Evolutionary conservation across 2,329 filamentous ascomycete genomes (phyloP), one percentile per base, ranked within the genome.

Genomic region (Fusarium zealandicum): DNA sequence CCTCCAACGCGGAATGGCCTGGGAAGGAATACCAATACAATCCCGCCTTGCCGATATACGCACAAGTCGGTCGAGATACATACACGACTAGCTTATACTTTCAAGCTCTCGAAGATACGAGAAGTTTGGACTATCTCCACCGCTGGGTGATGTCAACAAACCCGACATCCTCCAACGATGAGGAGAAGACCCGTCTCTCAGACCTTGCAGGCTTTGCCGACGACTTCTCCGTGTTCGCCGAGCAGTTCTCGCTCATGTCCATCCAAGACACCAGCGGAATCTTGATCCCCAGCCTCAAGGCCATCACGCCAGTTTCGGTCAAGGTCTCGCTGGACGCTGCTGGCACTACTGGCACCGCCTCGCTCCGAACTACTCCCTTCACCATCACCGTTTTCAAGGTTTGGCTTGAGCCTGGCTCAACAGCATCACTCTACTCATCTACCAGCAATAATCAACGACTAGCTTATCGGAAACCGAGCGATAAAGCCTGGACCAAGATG

Each of bases 41-140:
- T 3, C 54, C 57, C 5, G n/a, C n/a, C 3, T 13, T 50, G 6
- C 58, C 58, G 6, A 45, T 59, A 6, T 63, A 59, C 38, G 45
- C 44, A 6, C 58, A 63, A 10, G 32, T 10, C 4, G 44, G 40
- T 6, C 13, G 9, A 13, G 37, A 45, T 13, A 16, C 14, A 12
- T 59, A 54, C n/a, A 22, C 51, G 8, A 22, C 55, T 8, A 51
- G 42, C 6, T 16, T 63, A 3, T 59, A 43, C 9, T 63, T 63
- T 8, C 60, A 62, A 12, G 22, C 51, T 1, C 22, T 47, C 17
- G 58, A 43, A 5, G 8, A 42, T 2, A 14, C 17, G 2, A 28
- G 14, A 25, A 32, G 13, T 18, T 11, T 25, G 6, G 14, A 20
- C 5, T 31, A 25, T 4, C 9, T 57, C 6, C 16, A 57, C 14